A percentile compares a stretch with the other conserved stretches of the same genome.
Evolutionary conservation across 139 green algal genomes (phyloP).

Genomic region (Volvox africanus): DNA sequence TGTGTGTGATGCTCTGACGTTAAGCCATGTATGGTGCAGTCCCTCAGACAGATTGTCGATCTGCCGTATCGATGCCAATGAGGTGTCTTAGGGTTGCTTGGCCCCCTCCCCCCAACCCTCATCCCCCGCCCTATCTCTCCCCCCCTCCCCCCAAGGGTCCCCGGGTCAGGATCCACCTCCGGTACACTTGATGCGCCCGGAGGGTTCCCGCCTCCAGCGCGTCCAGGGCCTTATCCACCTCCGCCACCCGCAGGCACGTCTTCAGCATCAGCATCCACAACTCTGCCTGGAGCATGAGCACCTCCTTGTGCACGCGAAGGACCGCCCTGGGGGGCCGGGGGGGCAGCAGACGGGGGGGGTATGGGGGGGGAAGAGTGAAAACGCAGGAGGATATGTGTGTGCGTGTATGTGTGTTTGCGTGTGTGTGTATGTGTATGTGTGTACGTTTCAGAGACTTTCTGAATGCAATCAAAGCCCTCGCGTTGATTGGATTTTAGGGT

Average conservation of each 20-base stretch:
- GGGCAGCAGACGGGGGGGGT: not conserved
- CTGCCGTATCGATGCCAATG: too few relatives aligned
- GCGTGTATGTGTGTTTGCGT: too few relatives aligned
- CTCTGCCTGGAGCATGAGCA: constrained; percentile 31
- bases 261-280: constrained; percentile 42
- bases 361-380: not conserved
- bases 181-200: constrained; percentile 25
- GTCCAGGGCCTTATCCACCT: constrained; percentile 11
- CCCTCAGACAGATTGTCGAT: too few relatives aligned
- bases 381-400: too few relatives aligned
- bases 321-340: constrained; percentile 17
- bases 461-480: too few relatives aligned
- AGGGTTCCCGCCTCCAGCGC: not conserved
- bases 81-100: too few relatives aligned
- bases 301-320: constrained; percentile 43
- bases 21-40: too few relatives aligned
- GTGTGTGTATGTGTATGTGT: too few relatives aligned
- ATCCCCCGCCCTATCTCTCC: not conserved
- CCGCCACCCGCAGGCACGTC: not conserved
- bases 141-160: not conserved
- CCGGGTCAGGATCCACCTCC: not conserved
- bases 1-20: too few relatives aligned
- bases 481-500: too few relatives aligned
- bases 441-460: too few relatives aligned
- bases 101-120: not conserved